Evolutionary conservation across 2,329 filamentous ascomycete genomes (phyloP), one percentile per base, ranked within the genome.

Genomic region (Xylaria sp.): DNA sequence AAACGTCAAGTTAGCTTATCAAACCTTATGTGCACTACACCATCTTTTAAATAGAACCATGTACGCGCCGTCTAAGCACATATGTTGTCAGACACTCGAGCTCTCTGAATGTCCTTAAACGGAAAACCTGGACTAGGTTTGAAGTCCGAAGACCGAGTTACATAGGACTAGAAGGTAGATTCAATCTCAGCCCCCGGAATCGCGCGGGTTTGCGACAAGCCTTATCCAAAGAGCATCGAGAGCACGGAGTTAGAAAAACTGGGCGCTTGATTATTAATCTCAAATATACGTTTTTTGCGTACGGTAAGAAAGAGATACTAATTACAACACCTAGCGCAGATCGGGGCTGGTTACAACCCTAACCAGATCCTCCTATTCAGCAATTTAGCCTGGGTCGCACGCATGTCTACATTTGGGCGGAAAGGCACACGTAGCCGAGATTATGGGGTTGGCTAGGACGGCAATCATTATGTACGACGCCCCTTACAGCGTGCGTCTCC

Each of bases 71-170:
- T 17, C 39, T 14, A 17, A 17, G 14, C 39, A 17, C 39, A 14
- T 14, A 42, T 2, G 17, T 5, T 17, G 2, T 17, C 14, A 36
- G 39, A 14, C 39, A 17, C 39, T 4, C 14, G 14, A 17, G 6
- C 2, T 48, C 47, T 48, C 47, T 7, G 11, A 5, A 19, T 5
- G 8, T 48, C 17, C 21, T 7, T 6, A 4, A 4, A 11, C 17
- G 53, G 53, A 21, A 4, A 36, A 55, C 4, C 53, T 7, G 32
- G 39, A 42, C 32, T 24, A 60, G 19, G 47, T 24, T 24, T 17
- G 47, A 24, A 60, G 27, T 63, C 61, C 61, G 51, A 63, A 63
- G 61, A 24, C 45, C 45, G 57, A 36, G 19, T 45, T 4, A 12
- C 7, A n/a, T 7, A 27, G 24, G 24, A 27, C 24, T 14, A 4